These are phyloP conservation scores for Rubus idaeus DNA, from an alignment of 306 rosid species.

Conservation along the genomic window DNA sequence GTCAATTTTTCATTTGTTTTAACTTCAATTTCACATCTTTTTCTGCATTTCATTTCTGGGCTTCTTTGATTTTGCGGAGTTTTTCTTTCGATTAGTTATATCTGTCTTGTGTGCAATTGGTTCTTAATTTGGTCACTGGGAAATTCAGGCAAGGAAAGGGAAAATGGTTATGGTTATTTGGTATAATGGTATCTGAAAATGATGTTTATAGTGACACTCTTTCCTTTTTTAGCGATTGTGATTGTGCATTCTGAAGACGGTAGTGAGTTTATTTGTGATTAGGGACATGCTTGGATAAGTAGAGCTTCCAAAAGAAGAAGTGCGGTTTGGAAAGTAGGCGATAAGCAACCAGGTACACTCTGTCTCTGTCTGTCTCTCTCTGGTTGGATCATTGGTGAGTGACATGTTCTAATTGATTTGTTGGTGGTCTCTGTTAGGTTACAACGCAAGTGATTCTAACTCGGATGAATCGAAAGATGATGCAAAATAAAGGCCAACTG, in stretches of 20 bases:
- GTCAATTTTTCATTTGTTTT: conserved; percentile 22
- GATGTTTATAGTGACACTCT: not conserved
- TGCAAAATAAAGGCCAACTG: conserved; percentile 31
- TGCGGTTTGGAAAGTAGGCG: conserved; percentile 53
- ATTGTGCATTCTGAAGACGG: conserved; percentile 20
- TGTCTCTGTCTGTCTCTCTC: not conserved
- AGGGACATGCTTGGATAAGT: conserved; percentile 76
- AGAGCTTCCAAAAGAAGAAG: conserved; percentile 54
- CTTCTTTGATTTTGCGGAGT: not conserved
- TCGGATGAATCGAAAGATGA: conserved; percentile 47
- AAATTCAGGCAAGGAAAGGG: no score
- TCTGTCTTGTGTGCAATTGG: not conserved
- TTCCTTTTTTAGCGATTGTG: not conserved
- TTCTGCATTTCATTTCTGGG: not conserved
- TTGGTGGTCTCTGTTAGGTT: conserved; percentile 46
- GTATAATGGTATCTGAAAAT: not conserved
- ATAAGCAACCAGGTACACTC: conserved; percentile 63
- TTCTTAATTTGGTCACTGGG: not conserved
- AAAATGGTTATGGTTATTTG: not conserved
- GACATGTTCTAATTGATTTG: conserved; percentile 16
- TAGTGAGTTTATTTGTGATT: conserved; percentile 1
- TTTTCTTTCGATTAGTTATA: not conserved
- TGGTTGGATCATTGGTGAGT: conserved; percentile 3
- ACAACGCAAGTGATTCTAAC: conserved; percentile 77
- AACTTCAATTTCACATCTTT: not conserved